Evolutionary conservation across 805 yeast genomes (phyloP).

Genomic region (Lachancea waltii): DNA sequence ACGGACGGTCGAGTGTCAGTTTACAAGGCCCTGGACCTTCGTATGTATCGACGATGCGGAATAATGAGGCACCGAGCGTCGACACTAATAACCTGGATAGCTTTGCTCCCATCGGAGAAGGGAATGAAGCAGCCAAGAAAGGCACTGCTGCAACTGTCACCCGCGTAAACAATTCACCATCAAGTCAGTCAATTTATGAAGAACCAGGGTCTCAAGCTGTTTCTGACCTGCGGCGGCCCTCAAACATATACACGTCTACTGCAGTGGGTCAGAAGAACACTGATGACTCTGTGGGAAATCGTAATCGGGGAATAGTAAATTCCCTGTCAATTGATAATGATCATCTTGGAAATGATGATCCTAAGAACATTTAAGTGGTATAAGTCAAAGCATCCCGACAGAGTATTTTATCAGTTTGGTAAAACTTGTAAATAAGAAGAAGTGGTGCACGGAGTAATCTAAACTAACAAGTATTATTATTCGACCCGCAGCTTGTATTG

Average conservation of each 20-base stretch:
- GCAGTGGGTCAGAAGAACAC: background rate
- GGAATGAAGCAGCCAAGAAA: too few species aligned
- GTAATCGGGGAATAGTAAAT: too few species aligned
- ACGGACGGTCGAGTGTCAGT: background rate
- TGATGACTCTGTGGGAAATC: background rate
- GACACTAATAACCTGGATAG: too few species aligned
- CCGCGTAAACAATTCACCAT: background rate
- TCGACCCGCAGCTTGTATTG: background rate
- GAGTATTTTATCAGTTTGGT: too few species aligned
- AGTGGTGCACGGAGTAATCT: too few species aligned
- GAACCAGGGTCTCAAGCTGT: background rate
- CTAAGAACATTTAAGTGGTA: too few species aligned
- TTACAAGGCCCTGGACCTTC: background rate
- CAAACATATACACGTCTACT: background rate
- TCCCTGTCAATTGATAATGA: conserved; percentile 16
- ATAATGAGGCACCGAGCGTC: too few species aligned
- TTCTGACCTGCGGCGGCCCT: background rate
- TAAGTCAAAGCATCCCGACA: too few species aligned
- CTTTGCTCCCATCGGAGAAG: too few species aligned
- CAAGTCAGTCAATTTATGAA: background rate
- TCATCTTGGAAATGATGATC: too few species aligned
- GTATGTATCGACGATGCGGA: background rate
- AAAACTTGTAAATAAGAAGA: too few species aligned
- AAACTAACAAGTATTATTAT: too few species aligned
- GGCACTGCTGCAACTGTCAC: background rate